Base-by-base conservation (phyloP, 2,329 filamentous ascomycete genomes). In the Claviceps maximensis region DNA sequence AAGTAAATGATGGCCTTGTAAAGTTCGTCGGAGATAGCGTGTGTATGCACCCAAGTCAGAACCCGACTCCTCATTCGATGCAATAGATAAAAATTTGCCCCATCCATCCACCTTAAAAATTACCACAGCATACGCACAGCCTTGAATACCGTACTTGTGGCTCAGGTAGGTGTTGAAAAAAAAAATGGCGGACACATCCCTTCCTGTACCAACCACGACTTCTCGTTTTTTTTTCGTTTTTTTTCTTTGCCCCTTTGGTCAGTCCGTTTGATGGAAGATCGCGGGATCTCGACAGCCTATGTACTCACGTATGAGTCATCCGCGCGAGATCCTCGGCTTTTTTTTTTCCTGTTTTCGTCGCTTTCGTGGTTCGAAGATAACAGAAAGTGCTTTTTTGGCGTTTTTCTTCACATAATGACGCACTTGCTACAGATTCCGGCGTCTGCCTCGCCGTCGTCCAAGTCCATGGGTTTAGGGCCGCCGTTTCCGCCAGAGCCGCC, bases 371-470 rank as follows among this genome's bases (percentile, higher is more conserved):
- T 29, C 12, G n/a, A 42, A 25, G 1, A 17, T 4, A 21, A 40
- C 17, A 17, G 45, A 33, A 29, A 38, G 41, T 46, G 48, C 17
- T 23, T 21, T n/a, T 21, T n/a, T 17, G 13, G 8, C 13, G 12
- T 17, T 21, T 8, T 38, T 55, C 55, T 57, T 82, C 82, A 93
- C 89, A 95, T 95, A 67, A 95, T 79, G 67, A 87, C 78, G 71
- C 89, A 95, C 71, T 86, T 87, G 62, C 80, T 76, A 73, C 89
- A 95, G 78, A 90, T 95, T 60, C 89, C 86, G 44, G 79, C 74
- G 65, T 84, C 80, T 62, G 77, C 71, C 61, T 83, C 78, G 57
- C 80, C 78, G 56, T 83, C 82, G 60, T 84, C 82, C 63, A 93
- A 80, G 60, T 94, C 87, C 78, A 94, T 84, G 72, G 90, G 87